Conservation (phyloP, 306 rosid genomes). For the apple (Malus domestica) region DNA sequence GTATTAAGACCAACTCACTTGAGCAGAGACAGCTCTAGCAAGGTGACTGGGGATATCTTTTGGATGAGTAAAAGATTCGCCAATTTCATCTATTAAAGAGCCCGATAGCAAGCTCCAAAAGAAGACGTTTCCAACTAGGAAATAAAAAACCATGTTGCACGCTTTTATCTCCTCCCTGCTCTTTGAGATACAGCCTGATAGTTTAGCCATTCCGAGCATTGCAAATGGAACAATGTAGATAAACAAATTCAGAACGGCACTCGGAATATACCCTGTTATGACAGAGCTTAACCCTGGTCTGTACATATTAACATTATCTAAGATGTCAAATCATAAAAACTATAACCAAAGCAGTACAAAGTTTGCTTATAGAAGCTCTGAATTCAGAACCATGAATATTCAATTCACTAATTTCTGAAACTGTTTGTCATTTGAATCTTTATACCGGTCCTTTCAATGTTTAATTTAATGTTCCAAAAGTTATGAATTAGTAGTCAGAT, state of each 20-base stretch:
- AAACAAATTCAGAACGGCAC: slow-evolving; percentile 70
- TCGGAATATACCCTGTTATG: slow-evolving; percentile 83
- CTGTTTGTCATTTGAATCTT: background rate
- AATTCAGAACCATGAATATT: background rate
- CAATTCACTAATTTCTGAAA: background rate
- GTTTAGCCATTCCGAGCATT: slow-evolving; percentile 80
- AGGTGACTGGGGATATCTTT: slow-evolving; percentile 58
- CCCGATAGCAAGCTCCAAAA: slow-evolving; percentile 82
- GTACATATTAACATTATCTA: slow-evolving; percentile 12
- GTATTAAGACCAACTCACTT: slow-evolving; percentile 37
- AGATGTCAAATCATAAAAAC: background rate
- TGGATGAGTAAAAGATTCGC: slow-evolving; percentile 58
- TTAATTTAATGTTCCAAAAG: background rate
- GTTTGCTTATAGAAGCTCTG: background rate
- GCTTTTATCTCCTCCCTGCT: slow-evolving; percentile 91
- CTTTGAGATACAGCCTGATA: slow-evolving; percentile 67
- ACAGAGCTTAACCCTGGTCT: slow-evolving; percentile 92
- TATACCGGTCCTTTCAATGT: background rate
- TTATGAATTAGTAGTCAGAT: background rate
- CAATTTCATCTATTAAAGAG: slow-evolving; percentile 75
- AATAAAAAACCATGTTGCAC: slow-evolving; percentile 91
- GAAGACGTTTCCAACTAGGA: slow-evolving; percentile 88
- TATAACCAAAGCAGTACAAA: background rate
- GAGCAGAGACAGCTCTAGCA: slow-evolving; percentile 73
- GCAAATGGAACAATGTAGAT: slow-evolving; percentile 76